Conservation (phyloP, 306 rosid species). For the Dryas octopetala region DNA sequence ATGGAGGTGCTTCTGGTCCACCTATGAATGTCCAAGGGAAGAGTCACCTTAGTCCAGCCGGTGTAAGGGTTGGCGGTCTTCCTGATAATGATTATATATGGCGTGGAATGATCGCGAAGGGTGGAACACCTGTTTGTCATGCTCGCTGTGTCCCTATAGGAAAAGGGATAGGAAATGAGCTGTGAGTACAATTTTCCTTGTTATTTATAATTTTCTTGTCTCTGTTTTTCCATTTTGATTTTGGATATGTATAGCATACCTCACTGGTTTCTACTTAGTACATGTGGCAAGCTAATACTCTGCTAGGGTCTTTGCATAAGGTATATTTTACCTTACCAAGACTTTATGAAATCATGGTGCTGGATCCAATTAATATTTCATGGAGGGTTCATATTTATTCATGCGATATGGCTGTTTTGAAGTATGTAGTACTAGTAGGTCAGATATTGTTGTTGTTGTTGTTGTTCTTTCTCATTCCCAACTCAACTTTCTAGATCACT, state of each 20-base stretch:
- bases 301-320: not conserved
- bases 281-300: not conserved
- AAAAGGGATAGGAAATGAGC: conserved; percentile 77
- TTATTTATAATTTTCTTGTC: not conserved
- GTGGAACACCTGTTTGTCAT: conserved; percentile 95
- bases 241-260: not conserved
- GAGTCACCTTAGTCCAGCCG: conserved; percentile 57
- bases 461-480: too few species aligned
- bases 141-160: conserved; percentile 94
- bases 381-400: not conserved
- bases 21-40: conserved; percentile 51
- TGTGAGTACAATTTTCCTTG: conserved; percentile 61
- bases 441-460: too few species aligned
- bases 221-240: conserved; percentile 15
- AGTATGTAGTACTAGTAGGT: too few species aligned
- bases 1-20: conserved; percentile 47
- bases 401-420: not conserved
- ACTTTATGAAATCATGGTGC: not conserved
- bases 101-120: conserved; percentile 96
- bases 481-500: too few species aligned
- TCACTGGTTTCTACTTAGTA: not conserved
- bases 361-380: not conserved
- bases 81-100: conserved; percentile 74
- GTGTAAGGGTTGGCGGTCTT: conserved; percentile 56
- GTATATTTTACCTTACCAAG: not conserved